A percentile compares a stretch with the other conserved stretches of the same genome.
Conservation (phyloP, 2,329 filamentous ascomycete species). For the Neospermospora avenae region DNA sequence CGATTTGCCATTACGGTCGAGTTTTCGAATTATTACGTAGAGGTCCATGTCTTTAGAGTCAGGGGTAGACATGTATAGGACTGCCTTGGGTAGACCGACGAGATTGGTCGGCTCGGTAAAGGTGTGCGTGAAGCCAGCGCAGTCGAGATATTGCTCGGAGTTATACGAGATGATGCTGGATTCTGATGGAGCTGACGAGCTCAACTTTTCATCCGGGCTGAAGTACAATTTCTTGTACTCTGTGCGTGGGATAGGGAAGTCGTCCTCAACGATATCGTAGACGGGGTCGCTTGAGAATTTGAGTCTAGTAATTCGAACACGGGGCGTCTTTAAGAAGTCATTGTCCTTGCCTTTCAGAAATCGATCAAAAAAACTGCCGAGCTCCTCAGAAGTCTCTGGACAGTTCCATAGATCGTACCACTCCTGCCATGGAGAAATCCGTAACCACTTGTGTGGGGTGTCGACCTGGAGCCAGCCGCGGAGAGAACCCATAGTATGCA, state of each 20-base stretch:
- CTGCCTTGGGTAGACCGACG: constrained; percentile 45
- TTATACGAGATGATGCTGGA: constrained; percentile 22
- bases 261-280: neutral
- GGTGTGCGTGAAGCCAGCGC: constrained; percentile 38
- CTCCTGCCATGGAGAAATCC: constrained; percentile 37
- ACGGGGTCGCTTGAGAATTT: neutral
- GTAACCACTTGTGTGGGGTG: constrained; percentile 9
- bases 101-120: constrained; percentile 41
- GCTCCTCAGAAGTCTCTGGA: constrained; percentile 37
- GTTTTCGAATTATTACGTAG: constrained; percentile 44
- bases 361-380: constrained; percentile 44
- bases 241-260: neutral
- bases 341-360: constrained; percentile 44
- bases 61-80: constrained; percentile 44
- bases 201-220: neutral
- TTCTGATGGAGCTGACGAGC: neutral
- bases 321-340: constrained; percentile 45
- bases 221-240: neutral
- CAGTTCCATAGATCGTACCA: constrained; percentile 43
- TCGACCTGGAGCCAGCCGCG: neutral
- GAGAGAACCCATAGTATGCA: constrained; percentile 12
- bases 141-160: constrained; percentile 1
- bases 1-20: constrained; percentile 40
- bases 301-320: constrained; percentile 39
- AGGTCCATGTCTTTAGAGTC: constrained; percentile 44